Base-by-base conservation (phyloP, 352 stramenopile species). In the Phytophthora multivora region DNA sequence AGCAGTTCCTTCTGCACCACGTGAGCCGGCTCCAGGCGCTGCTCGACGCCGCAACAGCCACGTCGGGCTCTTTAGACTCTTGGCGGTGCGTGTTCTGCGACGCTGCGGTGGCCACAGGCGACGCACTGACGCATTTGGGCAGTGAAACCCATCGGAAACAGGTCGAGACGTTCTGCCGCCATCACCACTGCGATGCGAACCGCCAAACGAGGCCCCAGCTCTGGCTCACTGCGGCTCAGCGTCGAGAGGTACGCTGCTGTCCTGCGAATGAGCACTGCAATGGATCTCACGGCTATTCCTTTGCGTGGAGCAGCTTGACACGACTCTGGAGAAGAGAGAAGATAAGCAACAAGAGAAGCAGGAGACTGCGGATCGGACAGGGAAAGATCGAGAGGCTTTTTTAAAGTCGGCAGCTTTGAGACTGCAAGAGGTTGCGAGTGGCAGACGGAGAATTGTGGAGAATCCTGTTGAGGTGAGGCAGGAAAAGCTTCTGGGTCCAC, bases 161-260 rank as follows among this genome's bases (percentile, higher is more conserved):
- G 3, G 62, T 93, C 21, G 53, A 84, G 10, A 23, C 48, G 1
- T 93, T 93, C 50, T 93, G 84, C 40, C 62, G 62, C 33, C 52
- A 70, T 5, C 52, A 91, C 46, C 74, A 73, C n/a, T 88, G 81
- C 53, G 84, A 90, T 55, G 63, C 69, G 4, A 57, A 73, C 39
- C 76, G 72, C 15, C 28, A 73, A 28, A 30, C 51, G n/a, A 70
- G 84, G 11, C 25, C 52, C 2, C 57, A 79, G 47, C 63, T 93
- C 25, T 79, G 66, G 42, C 47, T 91, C 8, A 15, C 53, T n/a
- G 23, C 72, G 2, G 50, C 28, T 6, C 56, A 52, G 3, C 42
- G 53, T 21, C 64, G 51, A 31, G 59, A 80, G 55, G 80, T 86
- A 63, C 16, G 39, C 16, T 69, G 33, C n/a, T 11, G 48, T 36